These are phyloP conservation scores for Cladorrhinum samala DNA, from an alignment of 495 filamentous ascomycete species.

Conservation along the genomic window DNA sequence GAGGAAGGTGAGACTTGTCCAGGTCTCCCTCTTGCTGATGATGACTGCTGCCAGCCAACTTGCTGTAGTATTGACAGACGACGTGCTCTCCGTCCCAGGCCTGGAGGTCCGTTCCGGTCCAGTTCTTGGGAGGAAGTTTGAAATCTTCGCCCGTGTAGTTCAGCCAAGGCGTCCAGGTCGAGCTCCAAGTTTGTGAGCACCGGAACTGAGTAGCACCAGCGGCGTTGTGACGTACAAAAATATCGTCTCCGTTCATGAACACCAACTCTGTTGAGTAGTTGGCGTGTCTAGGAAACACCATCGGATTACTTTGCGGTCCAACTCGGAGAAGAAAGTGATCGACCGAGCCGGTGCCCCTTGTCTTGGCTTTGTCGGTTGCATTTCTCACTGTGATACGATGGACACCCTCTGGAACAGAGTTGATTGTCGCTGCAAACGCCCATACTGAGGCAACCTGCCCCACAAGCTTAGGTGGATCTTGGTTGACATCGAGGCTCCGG, in stretches of 20 bases:
- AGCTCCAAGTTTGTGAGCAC: slow-evolving; percentile 59
- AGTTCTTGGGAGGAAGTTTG: slow-evolving; percentile 44
- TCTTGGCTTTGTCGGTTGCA: slow-evolving; percentile 36
- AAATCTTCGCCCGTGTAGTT: slow-evolving; percentile 51
- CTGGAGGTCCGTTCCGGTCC: slow-evolving; percentile 57
- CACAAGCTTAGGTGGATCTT: slow-evolving; percentile 10
- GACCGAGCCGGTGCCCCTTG: slow-evolving; percentile 18
- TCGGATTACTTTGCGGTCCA: slow-evolving; percentile 42
- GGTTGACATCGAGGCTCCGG: slow-evolving; percentile 30
- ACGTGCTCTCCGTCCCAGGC: slow-evolving; percentile 61
- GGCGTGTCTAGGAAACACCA: slow-evolving; percentile 51
- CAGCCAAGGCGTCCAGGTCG: slow-evolving; percentile 53
- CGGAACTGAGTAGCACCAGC: slow-evolving; percentile 58
- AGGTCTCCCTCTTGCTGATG: slow-evolving; percentile 54
- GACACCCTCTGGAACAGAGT: slow-evolving; percentile 44
- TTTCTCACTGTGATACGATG: slow-evolving; percentile 59
- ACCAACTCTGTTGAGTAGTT: slow-evolving; percentile 54
- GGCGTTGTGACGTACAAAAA: slow-evolving; percentile 54
- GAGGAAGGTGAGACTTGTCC: slow-evolving; percentile 25
- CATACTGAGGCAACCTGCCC: slow-evolving; percentile 50
- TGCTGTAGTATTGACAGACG: slow-evolving; percentile 60
- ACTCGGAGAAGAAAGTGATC: slow-evolving; percentile 48
- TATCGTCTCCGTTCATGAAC: slow-evolving; percentile 26
- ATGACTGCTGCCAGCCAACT: slow-evolving; percentile 53
- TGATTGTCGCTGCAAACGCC: slow-evolving; percentile 46